Evolutionary conservation across 805 yeast species (phyloP).

Genomic region (Jamesozyma hellenica): DNA sequence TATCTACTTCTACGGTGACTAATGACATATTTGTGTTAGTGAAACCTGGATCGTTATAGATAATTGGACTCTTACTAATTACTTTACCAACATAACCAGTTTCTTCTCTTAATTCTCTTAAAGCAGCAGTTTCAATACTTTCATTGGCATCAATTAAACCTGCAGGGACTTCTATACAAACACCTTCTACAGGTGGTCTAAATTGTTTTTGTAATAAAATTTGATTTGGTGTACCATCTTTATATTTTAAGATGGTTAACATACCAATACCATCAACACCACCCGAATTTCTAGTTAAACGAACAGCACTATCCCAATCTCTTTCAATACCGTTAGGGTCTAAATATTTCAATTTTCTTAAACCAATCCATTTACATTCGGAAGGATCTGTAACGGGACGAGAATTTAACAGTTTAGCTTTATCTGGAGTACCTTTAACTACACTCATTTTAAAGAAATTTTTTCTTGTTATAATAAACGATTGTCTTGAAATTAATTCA

Average conservation of each 20-base stretch:
- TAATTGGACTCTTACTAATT: slow-evolving; percentile 34
- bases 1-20: slow-evolving; percentile 70
- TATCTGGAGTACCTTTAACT: slow-evolving; percentile 29
- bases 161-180: slow-evolving; percentile 90
- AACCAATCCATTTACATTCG: slow-evolving; percentile 58
- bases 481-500: not conserved
- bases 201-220: slow-evolving; percentile 75
- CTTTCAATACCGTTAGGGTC: slow-evolving; percentile 64
- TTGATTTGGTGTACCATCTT: slow-evolving; percentile 39
- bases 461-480: not conserved
- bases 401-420: slow-evolving; percentile 26
- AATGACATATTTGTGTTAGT: slow-evolving; percentile 80
- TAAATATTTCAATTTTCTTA: slow-evolving; percentile 55
- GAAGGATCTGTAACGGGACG: slow-evolving; percentile 28
- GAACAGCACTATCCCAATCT: slow-evolving; percentile 85
- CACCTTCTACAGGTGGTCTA: slow-evolving; percentile 84
- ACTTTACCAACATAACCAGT: slow-evolving; percentile 81
- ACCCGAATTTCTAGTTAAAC: slow-evolving; percentile 54
- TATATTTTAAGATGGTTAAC: slow-evolving; percentile 52
- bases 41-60: slow-evolving; percentile 77
- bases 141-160: slow-evolving; percentile 86
- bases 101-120: slow-evolving; percentile 82
- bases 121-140: slow-evolving; percentile 65
- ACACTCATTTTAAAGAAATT: slow-evolving; percentile 12
- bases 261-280: slow-evolving; percentile 88